These are phyloP conservation scores for Talaromyces proteolyticus DNA, from an alignment of 495 filamentous ascomycete species.

Conservation along the genomic window DNA sequence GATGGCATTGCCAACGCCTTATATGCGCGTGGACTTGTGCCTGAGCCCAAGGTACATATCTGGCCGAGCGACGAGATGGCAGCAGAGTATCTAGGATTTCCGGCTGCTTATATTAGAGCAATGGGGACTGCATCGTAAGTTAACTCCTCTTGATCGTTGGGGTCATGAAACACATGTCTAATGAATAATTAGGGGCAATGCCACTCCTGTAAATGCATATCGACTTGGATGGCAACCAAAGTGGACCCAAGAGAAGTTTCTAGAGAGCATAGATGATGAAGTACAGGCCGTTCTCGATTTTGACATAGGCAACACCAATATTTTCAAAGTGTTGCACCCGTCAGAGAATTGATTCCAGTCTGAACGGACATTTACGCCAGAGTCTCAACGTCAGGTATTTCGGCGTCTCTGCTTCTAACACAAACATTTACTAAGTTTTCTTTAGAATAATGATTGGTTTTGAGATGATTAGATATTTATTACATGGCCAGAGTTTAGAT, in stretches of 20 bases:
- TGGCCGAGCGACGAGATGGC: constrained; percentile 30
- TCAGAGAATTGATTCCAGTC: no score
- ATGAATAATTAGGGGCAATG: constrained; percentile 18
- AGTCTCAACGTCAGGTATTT: no score
- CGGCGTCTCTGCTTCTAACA: no score
- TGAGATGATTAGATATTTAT: no score
- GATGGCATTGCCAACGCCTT: constrained; percentile 22
- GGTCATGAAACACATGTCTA: no score
- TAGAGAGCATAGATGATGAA: constrained; percentile 31
- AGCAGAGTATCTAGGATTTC: constrained; percentile 21
- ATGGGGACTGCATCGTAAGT: background rate
- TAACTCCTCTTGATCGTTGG: background rate
- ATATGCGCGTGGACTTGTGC: constrained; percentile 27
- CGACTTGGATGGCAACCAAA: constrained; percentile 28
- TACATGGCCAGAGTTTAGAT: no score
- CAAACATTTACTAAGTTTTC: no score
- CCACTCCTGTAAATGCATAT: constrained; percentile 22
- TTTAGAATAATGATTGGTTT: no score
- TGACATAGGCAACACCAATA: constrained; percentile 23
- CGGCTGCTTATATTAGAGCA: constrained; percentile 5
- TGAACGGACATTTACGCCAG: no score
- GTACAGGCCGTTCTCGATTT: constrained; percentile 22
- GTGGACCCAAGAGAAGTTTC: constrained; percentile 25
- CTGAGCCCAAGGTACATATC: constrained; percentile 17
- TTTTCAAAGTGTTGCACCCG: constrained; percentile 7